phyloP scores from a whole-genome alignment of 306 rosid genomes.

The Malus sieversii region DNA sequence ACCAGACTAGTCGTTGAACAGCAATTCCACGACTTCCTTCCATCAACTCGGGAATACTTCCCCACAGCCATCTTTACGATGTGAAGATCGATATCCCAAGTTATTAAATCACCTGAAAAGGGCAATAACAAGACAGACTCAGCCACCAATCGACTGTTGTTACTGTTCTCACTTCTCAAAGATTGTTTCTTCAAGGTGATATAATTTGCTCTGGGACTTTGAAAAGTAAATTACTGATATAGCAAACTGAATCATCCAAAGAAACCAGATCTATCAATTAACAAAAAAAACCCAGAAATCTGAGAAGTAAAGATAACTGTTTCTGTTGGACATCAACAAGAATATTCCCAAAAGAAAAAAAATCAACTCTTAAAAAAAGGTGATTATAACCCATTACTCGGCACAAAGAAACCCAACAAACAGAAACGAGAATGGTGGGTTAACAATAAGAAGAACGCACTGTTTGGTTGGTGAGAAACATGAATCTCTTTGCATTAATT shows the following conservation, averaged over 20 bases:
- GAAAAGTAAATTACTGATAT: background rate
- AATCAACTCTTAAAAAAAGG: background rate
- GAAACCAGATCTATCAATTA: constrained; percentile 14
- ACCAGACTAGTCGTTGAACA: constrained; percentile 45
- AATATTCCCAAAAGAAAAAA: background rate
- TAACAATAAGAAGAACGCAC: background rate
- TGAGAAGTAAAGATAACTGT: background rate
- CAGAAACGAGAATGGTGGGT: background rate
- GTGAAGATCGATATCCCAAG: constrained; percentile 7
- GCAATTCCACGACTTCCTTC: constrained; percentile 45
- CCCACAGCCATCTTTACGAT: constrained; percentile 45
- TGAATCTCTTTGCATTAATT: background rate
- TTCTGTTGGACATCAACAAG: background rate
- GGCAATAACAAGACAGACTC: constrained; percentile 14
- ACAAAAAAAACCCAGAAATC: background rate
- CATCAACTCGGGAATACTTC: constrained; percentile 58
- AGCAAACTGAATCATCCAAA: background rate
- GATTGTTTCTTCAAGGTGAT: background rate
- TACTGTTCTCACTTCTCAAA: background rate
- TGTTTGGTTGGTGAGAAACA: background rate
- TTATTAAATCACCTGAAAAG: constrained; percentile 23
- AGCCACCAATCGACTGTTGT: background rate
- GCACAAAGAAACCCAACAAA: background rate
- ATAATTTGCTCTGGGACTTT: background rate
- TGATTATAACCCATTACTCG: background rate